Percentiles rank a stretch among this genome's conserved stretches.
phyloP scores from a whole-genome alignment of 2,329 filamentous ascomycete species.

The Aspergillus transmontanensis region DNA sequence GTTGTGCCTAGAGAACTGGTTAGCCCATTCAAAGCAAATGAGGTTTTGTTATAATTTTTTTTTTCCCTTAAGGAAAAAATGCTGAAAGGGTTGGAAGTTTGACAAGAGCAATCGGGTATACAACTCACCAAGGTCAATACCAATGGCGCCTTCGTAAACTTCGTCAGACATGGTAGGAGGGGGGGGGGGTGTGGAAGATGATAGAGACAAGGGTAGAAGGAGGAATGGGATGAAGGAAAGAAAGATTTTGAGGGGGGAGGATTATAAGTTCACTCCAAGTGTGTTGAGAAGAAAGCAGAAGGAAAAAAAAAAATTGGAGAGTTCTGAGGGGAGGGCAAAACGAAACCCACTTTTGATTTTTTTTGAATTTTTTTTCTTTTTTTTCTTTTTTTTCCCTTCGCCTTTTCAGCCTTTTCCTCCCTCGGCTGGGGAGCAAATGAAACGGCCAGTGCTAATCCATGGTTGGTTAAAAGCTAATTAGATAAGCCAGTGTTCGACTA shows the following conservation, averaged over 20 bases:
- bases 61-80: background rate
- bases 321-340: conserved; percentile 20
- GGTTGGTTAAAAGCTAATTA: conserved; percentile 15
- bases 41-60: too few species aligned
- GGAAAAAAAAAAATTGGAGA: conserved; percentile 18
- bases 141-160: conserved; percentile 99
- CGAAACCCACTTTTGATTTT: conserved; percentile 23
- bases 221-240: conserved; percentile 12
- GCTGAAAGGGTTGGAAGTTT: conserved; percentile 2
- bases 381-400: conserved; percentile 14
- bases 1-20: conserved; percentile 73
- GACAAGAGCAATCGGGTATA: background rate
- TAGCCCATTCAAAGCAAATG: conserved; percentile 12
- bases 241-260: conserved; percentile 17
- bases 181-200: conserved; percentile 46
- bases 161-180: conserved; percentile 79
- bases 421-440: conserved; percentile 14
- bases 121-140: conserved; percentile 94
- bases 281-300: conserved; percentile 27
- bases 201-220: conserved; percentile 24
- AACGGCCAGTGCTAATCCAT: conserved; percentile 6
- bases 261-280: conserved; percentile 23
- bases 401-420: conserved; percentile 10
- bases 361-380: conserved; percentile 13
- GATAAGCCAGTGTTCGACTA: conserved; percentile 14